A percentile compares a stretch with the other conserved stretches of the same genome.
Conservation (phyloP, 108 stramenopile species). For the Skeletonema potamos region DNA sequence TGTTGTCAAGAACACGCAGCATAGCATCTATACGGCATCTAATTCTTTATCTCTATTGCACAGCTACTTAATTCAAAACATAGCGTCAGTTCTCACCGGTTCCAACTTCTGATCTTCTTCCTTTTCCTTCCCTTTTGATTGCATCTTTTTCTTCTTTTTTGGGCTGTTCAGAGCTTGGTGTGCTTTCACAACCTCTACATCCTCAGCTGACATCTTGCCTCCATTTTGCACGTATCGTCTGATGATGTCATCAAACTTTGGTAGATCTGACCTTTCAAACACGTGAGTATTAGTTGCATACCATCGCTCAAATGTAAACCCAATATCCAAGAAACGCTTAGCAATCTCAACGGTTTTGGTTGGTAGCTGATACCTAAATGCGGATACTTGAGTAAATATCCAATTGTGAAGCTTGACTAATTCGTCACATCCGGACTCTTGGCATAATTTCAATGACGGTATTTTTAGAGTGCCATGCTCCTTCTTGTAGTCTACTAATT, state of each 20-base stretch:
- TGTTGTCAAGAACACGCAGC: not conserved
- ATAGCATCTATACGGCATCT: not conserved
- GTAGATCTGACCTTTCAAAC: conserved; percentile 38
- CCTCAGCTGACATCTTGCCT: conserved; percentile 14
- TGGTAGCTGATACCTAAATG: conserved; percentile 35
- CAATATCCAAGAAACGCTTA: conserved; percentile 36
- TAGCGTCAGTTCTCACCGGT: not conserved
- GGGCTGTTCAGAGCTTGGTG: not conserved
- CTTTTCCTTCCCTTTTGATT: not conserved
- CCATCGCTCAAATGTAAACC: conserved; percentile 46
- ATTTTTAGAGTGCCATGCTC: conserved; percentile 40
- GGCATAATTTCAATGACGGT: conserved; percentile 30
- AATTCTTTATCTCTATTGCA: not conserved
- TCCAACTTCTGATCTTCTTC: not conserved
- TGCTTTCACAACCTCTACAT: conserved; percentile 23
- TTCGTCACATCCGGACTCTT: conserved; percentile 36
- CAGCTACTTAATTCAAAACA: too few relatives aligned
- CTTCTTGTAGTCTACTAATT: conserved; percentile 33
- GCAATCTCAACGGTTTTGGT: conserved; percentile 27
- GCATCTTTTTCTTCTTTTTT: conserved; percentile 10
- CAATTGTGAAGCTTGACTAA: conserved; percentile 37
- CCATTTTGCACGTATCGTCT: conserved; percentile 37
- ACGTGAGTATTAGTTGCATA: conserved; percentile 35
- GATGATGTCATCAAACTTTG: conserved; percentile 27
- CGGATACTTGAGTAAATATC: conserved; percentile 37